A percentile compares a stretch with the other conserved stretches of the same genome.
These are phyloP conservation scores for Tolypocladium endophyticum DNA, from an alignment of 2,329 filamentous ascomycete genomes.

Conservation along the genomic window DNA sequence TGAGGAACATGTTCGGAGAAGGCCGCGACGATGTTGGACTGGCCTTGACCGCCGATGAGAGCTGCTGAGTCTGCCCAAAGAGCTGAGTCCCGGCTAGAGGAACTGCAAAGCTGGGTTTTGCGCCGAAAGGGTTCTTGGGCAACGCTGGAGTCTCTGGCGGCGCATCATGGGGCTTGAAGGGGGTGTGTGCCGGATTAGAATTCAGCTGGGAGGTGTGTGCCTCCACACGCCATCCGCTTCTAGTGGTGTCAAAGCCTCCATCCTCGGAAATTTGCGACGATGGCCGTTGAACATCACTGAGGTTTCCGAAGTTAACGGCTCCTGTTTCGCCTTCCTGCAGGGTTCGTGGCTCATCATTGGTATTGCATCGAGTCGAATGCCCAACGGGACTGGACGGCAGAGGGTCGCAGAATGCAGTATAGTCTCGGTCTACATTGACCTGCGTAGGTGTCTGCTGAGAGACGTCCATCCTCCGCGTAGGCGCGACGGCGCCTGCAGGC, in stretches of 20 bases:
- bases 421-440: conserved; percentile 45
- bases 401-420: conserved; percentile 30
- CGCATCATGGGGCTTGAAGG: conserved; percentile 14
- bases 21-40: conserved; percentile 50
- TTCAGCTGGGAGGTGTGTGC: conserved; percentile 22
- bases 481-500: neutral
- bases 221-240: conserved; percentile 26
- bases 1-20: conserved; percentile 36
- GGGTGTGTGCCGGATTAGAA: conserved; percentile 18
- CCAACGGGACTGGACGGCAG: conserved; percentile 16
- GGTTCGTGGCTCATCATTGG: conserved; percentile 21
- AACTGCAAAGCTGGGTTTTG: conserved; percentile 20
- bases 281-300: conserved; percentile 23
- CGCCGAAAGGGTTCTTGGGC: conserved; percentile 37
- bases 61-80: conserved; percentile 43
- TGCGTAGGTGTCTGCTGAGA: conserved; percentile 46
- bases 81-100: conserved; percentile 35
- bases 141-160: conserved; percentile 39
- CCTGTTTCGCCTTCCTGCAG: conserved; percentile 38
- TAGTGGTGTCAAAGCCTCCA: conserved; percentile 25
- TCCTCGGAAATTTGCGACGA: conserved; percentile 33
- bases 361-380: conserved; percentile 14
- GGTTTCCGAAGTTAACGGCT: conserved; percentile 33
- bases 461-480: conserved; percentile 24
- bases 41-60: conserved; percentile 39